These are phyloP conservation scores for Corynascus novoguineensis DNA, from an alignment of 495 filamentous ascomycete genomes.

Conservation along the genomic window DNA sequence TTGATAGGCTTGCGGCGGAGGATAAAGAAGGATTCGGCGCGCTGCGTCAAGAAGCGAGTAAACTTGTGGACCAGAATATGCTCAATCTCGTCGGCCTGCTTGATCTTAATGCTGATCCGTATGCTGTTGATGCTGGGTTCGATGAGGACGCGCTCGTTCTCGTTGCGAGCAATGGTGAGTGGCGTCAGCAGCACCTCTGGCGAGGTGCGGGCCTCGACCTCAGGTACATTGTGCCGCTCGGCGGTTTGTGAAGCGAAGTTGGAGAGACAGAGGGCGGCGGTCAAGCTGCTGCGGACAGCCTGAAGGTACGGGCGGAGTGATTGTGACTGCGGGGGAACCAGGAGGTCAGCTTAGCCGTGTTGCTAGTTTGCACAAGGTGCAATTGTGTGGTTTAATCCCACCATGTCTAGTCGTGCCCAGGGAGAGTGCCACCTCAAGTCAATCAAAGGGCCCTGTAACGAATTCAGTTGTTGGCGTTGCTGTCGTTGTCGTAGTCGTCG, in stretches of 20 bases:
- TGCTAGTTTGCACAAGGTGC: not conserved
- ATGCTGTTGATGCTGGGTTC: slow-evolving; percentile 96
- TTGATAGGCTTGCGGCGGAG: slow-evolving; percentile 90
- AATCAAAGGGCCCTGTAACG: slow-evolving; percentile 2
- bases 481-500: not conserved
- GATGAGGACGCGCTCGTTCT: slow-evolving; percentile 89
- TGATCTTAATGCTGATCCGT: slow-evolving; percentile 93
- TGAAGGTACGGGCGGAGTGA: slow-evolving; percentile 96
- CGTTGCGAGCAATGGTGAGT: slow-evolving; percentile 80
- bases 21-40: slow-evolving; percentile 97
- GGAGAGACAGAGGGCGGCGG: slow-evolving; percentile 86
- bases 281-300: slow-evolving; percentile 89
- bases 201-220: slow-evolving; percentile 86
- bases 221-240: slow-evolving; percentile 95
- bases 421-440: not conserved
- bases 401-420: slow-evolving; percentile 19
- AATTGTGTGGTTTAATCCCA: slow-evolving; percentile 6
- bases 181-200: slow-evolving; percentile 95
- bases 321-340: slow-evolving; percentile 64
- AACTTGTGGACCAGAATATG: slow-evolving; percentile 97
- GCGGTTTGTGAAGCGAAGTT: slow-evolving; percentile 96
- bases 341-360: not conserved
- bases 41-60: slow-evolving; percentile 88
- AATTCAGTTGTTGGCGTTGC: slow-evolving; percentile 5
- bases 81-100: slow-evolving; percentile 98